Percentiles rank a stretch among this genome's conserved stretches.
Conservation (phyloP, 768 basidiomycete genomes). For the Tulasnella sp. region DNA sequence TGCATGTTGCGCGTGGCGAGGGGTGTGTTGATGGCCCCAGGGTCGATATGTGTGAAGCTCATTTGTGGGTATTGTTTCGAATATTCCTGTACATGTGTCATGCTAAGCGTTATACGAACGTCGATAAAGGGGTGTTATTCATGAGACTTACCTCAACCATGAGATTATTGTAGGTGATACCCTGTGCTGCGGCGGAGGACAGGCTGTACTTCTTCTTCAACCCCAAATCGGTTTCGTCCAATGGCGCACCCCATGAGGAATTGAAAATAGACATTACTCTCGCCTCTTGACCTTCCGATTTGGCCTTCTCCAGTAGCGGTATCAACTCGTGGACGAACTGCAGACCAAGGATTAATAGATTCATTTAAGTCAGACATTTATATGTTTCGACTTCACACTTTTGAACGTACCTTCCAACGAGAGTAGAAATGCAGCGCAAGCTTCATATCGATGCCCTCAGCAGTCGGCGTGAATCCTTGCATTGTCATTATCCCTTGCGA, state of each 20-base stretch:
- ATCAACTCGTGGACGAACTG: slow-evolving; percentile 16
- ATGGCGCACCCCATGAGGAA: not conserved
- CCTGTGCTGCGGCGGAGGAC: not conserved
- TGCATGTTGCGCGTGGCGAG: slow-evolving; percentile 22
- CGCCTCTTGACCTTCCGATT: slow-evolving; percentile 14
- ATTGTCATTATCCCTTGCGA: slow-evolving; percentile 14
- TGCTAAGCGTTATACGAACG: not conserved
- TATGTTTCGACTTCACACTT: too few relatives aligned
- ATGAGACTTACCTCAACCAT: slow-evolving; percentile 6
- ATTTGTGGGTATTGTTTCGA: slow-evolving; percentile 33
- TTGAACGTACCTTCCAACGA: slow-evolving; percentile 14
- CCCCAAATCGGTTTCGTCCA: slow-evolving; percentile 11
- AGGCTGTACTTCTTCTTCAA: slow-evolving; percentile 12
- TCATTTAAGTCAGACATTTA: not conserved
- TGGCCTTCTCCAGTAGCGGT: slow-evolving; percentile 13
- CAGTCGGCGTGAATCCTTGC: slow-evolving; percentile 16
- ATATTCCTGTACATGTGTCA: slow-evolving; percentile 26
- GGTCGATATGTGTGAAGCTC: slow-evolving; percentile 36
- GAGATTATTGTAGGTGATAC: slow-evolving; percentile 1
- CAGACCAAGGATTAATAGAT: not conserved
- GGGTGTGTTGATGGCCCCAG: slow-evolving; percentile 34
- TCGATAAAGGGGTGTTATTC: not conserved
- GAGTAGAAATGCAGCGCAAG: slow-evolving; percentile 18
- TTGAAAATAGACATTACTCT: slow-evolving; percentile 8
- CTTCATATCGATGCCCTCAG: slow-evolving; percentile 17